Evolutionary conservation across 1,139 yeast species (phyloP).

Genomic region (Yamadazyma buinensis): DNA sequence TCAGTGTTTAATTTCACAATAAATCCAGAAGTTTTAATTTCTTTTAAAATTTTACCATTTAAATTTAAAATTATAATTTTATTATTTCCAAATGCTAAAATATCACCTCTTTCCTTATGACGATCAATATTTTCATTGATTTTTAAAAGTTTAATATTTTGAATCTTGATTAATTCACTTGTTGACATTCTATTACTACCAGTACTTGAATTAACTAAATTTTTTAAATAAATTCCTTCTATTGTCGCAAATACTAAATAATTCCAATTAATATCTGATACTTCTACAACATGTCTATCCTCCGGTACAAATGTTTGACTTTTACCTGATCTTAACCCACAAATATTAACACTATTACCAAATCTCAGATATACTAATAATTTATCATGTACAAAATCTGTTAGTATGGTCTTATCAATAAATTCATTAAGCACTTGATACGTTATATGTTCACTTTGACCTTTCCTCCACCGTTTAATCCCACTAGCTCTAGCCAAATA

Average conservation of each 20-base stretch:
- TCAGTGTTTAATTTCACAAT: conserved; percentile 27
- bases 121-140: conserved; percentile 24
- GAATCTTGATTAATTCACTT: conserved; percentile 12
- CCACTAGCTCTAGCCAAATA: conserved; percentile 44
- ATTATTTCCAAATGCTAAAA: conserved; percentile 28
- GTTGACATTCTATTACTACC: conserved; percentile 23
- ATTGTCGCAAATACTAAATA: conserved; percentile 28
- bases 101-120: conserved; percentile 21
- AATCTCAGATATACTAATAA: conserved; percentile 30
- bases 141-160: conserved; percentile 16
- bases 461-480: conserved; percentile 52
- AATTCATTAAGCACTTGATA: conserved; percentile 28
- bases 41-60: conserved; percentile 19
- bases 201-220: conserved; percentile 32
- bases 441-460: conserved; percentile 26
- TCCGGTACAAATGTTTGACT: conserved; percentile 41
- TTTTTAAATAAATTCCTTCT: conserved; percentile 30
- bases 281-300: conserved; percentile 17
- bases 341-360: conserved; percentile 35
- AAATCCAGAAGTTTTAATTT: conserved; percentile 13
- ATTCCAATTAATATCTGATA: conserved; percentile 31
- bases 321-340: conserved; percentile 39
- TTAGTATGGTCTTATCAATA: conserved; percentile 22
- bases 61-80: conserved; percentile 26
- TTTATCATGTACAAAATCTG: conserved; percentile 37